Evolutionary conservation across 768 basidiomycete species (phyloP).

Genomic region (Paxillus ammoniavirescens): DNA sequence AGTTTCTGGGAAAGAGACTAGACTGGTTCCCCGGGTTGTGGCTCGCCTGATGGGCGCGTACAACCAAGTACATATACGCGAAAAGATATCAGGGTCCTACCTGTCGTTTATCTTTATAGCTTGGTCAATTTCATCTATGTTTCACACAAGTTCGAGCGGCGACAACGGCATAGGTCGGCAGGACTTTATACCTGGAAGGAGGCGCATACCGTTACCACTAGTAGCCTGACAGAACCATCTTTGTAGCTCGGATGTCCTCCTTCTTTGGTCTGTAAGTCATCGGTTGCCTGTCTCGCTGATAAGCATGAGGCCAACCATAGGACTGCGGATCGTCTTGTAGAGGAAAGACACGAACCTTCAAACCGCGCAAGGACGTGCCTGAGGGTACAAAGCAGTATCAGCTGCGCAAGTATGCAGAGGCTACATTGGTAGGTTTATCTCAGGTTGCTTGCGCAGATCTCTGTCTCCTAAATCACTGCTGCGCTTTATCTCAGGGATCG

Average conservation of each 20-base stretch:
- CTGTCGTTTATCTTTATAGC: too few relatives aligned
- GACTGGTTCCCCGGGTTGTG: too few relatives aligned
- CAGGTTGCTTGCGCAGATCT: neutral
- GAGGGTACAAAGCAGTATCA: conserved; percentile 99
- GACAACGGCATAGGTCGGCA: neutral
- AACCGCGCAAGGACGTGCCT: conserved; percentile 91
- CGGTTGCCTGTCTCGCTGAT: neutral
- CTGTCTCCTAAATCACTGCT: conserved; percentile 10
- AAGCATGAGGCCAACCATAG: conserved; percentile 10
- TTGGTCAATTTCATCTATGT: too few relatives aligned
- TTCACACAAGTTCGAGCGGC: neutral
- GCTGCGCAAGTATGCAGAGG: conserved; percentile 95
- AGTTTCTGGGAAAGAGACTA: too few relatives aligned
- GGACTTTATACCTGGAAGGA: neutral
- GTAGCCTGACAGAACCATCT: conserved; percentile 1
- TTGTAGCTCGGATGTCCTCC: conserved; percentile 59
- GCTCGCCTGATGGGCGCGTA: too few relatives aligned
- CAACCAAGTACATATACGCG: too few relatives aligned
- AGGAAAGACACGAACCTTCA: conserved; percentile 93
- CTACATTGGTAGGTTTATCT: conserved; percentile 64
- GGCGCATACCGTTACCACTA: too few relatives aligned
- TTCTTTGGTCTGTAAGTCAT: conserved; percentile 80
- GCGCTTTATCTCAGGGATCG: conserved; percentile 62
- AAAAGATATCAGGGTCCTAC: too few relatives aligned
- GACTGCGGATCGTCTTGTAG: conserved; percentile 37